A percentile compares a stretch with the other conserved stretches of the same genome.
Conservation (phyloP, 305 asterid genomes). For the Fraxinus nigra region DNA sequence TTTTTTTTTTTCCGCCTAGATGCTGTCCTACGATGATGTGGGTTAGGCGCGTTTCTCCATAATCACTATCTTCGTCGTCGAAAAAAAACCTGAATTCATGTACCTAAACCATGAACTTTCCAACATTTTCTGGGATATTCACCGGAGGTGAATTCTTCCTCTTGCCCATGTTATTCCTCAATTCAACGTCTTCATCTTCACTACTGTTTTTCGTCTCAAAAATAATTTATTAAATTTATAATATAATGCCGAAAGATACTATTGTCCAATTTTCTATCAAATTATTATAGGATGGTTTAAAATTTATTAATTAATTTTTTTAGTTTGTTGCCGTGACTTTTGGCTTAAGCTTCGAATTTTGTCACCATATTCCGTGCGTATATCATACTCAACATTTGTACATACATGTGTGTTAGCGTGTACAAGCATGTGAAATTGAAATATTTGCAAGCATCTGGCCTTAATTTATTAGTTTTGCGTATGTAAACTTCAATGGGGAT, state of each 20-base stretch:
- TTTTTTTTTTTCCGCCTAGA: slow-evolving; percentile 47
- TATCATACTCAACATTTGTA: neutral
- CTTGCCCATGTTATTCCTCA: neutral
- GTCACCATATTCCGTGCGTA: neutral
- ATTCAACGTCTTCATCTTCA: neutral
- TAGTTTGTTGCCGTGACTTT: neutral
- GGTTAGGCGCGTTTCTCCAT: slow-evolving; percentile 68
- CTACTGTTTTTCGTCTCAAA: neutral
- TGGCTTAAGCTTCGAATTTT: neutral
- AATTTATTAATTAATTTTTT: neutral
- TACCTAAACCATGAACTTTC: slow-evolving; percentile 37
- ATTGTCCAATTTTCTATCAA: neutral
- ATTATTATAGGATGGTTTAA: neutral
- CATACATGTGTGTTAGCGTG: neutral
- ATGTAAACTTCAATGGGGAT: no score
- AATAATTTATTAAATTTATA: no score
- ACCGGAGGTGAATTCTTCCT: neutral
- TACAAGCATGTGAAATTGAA: neutral
- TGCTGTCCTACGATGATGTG: slow-evolving; percentile 56
- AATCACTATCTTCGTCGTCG: slow-evolving; percentile 18
- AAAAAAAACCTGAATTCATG: slow-evolving; percentile 25
- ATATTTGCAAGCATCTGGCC: neutral
- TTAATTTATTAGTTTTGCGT: no score
- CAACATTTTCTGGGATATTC: neutral
- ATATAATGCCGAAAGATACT: neutral